Evolutionary conservation across 495 filamentous ascomycete genomes (phyloP), one percentile per base, ranked within the genome.

Genomic region (Aspergillus wentii): DNA sequence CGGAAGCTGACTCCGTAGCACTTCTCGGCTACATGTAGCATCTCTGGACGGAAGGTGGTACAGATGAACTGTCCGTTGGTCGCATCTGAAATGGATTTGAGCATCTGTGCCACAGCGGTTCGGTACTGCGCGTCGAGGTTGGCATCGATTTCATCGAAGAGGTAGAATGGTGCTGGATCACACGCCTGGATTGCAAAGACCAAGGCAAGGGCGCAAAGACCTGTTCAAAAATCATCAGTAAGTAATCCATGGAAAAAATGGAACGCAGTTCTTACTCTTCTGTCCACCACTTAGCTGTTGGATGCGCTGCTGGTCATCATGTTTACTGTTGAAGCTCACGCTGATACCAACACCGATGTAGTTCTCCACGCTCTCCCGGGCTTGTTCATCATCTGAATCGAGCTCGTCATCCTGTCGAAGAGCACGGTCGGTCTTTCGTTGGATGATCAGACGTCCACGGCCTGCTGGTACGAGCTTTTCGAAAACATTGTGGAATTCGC

Each of bases 161-260:
- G 86, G 63, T 97, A 95, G 69, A 99, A 97, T 9, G 92, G 92
- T 13, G 90, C 91, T 5, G 94, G 92, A 51, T 97, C 92, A 52
- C 92, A 94, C 47, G 88, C 85, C 53, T 99, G 92, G 59, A 99
- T 94, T n/a, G 92, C 92, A 57, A 99, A 97, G 45, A 99, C 88
- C 33, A 99, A 77, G 38, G 91, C 91, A 33, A 99, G 79, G 10
- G 92, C 92, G 64, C 91, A 95, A 42, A 94, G 72, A 80, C 87
- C 86, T 91, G 31, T 30, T 29, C 27, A 39, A 35, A 25, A 6
- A 41, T 19, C 10, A 50, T 62, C 62, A 60, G 55, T 35, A 30
- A n/a, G 10, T 16, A 22, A 1, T 29, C n/a, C n/a, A n/a, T n/a
- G n/a, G n/a, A n/a, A n/a, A n/a, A n/a, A n/a, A n/a, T n/a, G n/a